These are phyloP conservation scores for Perkinsela sp. DNA, from an alignment of 208 protist species.

Conservation along the genomic window DNA sequence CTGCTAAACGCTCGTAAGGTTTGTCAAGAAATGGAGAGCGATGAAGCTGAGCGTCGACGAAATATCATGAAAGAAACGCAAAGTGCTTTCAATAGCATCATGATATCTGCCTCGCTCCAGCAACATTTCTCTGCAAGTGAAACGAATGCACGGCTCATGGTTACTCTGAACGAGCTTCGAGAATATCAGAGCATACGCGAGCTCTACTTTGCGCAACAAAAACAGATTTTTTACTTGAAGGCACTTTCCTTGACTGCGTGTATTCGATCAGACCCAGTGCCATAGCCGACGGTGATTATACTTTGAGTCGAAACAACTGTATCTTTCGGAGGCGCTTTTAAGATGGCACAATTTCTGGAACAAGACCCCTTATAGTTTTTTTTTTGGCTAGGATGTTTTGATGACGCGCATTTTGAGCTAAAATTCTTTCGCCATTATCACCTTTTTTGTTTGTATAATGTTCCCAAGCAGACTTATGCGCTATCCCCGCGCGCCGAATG, in stretches of 20 bases:
- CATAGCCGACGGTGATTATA: too few relatives aligned
- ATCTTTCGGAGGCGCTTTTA: too few relatives aligned
- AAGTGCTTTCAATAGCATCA: neutral
- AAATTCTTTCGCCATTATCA: too few relatives aligned
- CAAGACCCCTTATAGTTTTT: too few relatives aligned
- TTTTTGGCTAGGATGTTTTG: too few relatives aligned
- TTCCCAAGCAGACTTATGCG: too few relatives aligned
- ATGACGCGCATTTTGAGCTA: too few relatives aligned
- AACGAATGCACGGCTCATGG: neutral
- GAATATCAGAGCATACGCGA: neutral
- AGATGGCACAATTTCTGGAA: too few relatives aligned
- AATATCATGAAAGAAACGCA: neutral
- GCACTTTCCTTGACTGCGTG: neutral
- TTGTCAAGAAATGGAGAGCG: neutral
- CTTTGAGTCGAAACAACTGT: too few relatives aligned
- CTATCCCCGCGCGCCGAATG: too few relatives aligned
- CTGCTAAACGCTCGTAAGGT: neutral
- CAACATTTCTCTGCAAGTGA: neutral
- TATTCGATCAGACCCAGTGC: neutral
- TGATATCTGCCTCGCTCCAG: neutral
- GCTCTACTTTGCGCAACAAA: neutral
- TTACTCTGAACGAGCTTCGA: neutral
- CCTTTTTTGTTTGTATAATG: too few relatives aligned
- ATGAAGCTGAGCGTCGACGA: neutral
- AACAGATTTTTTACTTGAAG: neutral